Base-by-base conservation (phyloP, 2,329 filamentous ascomycete genomes). In the Diaporthe capsici region DNA sequence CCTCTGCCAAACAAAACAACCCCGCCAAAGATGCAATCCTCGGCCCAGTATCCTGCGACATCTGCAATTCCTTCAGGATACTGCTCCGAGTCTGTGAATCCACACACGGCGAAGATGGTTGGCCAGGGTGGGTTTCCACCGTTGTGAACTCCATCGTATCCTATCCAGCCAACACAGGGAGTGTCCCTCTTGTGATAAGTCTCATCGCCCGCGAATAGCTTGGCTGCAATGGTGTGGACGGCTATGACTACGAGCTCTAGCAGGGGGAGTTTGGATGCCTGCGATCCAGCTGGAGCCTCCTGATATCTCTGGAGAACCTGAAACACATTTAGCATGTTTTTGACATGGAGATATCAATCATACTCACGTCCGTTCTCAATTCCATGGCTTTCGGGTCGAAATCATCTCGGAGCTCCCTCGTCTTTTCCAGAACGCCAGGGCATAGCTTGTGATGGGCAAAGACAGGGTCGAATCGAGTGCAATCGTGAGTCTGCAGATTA, bases 21-120 rank as follows among this genome's bases (percentile, higher is more conserved):
- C 6, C 81, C 80, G 2, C 81, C 81, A 1, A 83, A 73, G 37
- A 82, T 81, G 3, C 77, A 76, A 2, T 72, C 72, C 71, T 83
- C 81, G 4, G 80, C 81, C 81, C 81, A 83, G 61, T 81, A 82
- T 1, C 81, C 81, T 1, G 80, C 80, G 28, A 78, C 67, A 53
- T 82, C 80, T 3, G 80, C 80, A 17, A 82, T 60, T 12, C 79
- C 80, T 6, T 79, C 61, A 9, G 81, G 81, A 61, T 83, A 84
- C 44, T 82, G 80, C 7, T 82, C 76, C 51, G 79, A 73, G 53
- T 80, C 75, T 1, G 6, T 9, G 70, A 83, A 84, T 73, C 77
- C 9, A 65, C 7, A 4, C 37, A 71, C 83, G 81, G 12, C 58
- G 28, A 71, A 85, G 82, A 2, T 81, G 72, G 0, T 82, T 82